These are phyloP conservation scores for Podospora pseudocomata DNA, from an alignment of 495 filamentous ascomycete genomes.

Conservation along the genomic window DNA sequence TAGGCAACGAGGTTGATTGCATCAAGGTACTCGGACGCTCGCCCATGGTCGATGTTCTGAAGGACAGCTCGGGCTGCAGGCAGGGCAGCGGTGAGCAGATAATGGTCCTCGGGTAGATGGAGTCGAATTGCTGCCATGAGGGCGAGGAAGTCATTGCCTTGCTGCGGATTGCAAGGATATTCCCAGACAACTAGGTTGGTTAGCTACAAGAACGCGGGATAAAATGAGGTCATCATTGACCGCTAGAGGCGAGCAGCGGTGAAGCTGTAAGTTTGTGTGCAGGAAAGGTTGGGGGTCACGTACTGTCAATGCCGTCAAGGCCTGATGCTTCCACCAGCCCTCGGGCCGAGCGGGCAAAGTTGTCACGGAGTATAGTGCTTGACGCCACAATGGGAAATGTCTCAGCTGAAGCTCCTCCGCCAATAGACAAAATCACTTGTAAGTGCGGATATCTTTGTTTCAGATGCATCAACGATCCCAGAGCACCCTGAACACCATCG, in stretches of 20 bases:
- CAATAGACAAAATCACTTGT: constrained; percentile 80
- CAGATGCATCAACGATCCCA: constrained; percentile 70
- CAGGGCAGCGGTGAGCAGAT: constrained; percentile 74
- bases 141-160: constrained; percentile 70
- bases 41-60: constrained; percentile 68
- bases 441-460: constrained; percentile 74
- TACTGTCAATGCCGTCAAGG: constrained; percentile 86
- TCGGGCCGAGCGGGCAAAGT: constrained; percentile 68
- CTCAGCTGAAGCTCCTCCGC: constrained; percentile 75
- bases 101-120: constrained; percentile 68
- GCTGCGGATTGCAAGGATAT: constrained; percentile 64
- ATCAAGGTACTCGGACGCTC: constrained; percentile 65
- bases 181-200: constrained; percentile 78
- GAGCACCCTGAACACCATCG: constrained; percentile 71
- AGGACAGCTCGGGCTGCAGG: constrained; percentile 74
- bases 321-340: constrained; percentile 69
- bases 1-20: constrained; percentile 82
- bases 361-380: constrained; percentile 56
- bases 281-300: constrained; percentile 21
- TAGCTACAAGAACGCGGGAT: constrained; percentile 9
- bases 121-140: constrained; percentile 67
- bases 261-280: constrained; percentile 3
- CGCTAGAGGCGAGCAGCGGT: constrained; percentile 8
- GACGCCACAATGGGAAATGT: constrained; percentile 72
- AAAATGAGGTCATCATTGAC: background rate